These are phyloP conservation scores for Tetracladium marchalianum DNA, from an alignment of 495 filamentous ascomycete species.

Conservation along the genomic window DNA sequence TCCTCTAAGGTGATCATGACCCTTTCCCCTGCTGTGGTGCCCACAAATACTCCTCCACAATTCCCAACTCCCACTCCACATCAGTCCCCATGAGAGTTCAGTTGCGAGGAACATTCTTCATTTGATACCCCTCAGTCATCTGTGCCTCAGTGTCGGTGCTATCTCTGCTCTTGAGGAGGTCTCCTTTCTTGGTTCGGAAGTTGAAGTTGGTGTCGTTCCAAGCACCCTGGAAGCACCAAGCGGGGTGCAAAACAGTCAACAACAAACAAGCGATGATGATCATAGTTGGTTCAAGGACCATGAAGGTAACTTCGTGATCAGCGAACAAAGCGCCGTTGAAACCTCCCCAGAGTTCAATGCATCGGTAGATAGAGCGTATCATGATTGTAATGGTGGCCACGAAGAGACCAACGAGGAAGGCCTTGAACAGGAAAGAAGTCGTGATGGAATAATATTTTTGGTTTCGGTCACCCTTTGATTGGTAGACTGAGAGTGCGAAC, in stretches of 20 bases:
- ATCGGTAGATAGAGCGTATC: constrained; percentile 24
- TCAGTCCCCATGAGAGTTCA: no score
- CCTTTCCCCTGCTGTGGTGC: no score
- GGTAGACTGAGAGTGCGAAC: constrained; percentile 15
- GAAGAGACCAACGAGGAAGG: constrained; percentile 20
- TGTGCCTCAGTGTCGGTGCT: no score
- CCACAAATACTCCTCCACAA: no score
- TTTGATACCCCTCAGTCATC: no score
- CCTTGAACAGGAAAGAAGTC: constrained; percentile 9
- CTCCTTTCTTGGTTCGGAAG: not conserved
- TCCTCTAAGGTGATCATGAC: no score
- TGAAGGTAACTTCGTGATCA: constrained; percentile 23
- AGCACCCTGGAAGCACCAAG: constrained; percentile 1
- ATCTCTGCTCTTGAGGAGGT: no score
- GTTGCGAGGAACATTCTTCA: no score
- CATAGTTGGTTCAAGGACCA: constrained; percentile 27
- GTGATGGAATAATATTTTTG: constrained; percentile 12
- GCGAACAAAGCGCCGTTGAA: constrained; percentile 21
- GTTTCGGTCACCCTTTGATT: constrained; percentile 10
- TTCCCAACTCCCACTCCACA: no score
- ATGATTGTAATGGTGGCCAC: constrained; percentile 30
- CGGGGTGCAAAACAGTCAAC: constrained; percentile 19
- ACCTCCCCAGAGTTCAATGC: constrained; percentile 24
- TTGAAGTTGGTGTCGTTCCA: not conserved
- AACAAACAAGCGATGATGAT: constrained; percentile 18